Evolutionary conservation across 2,329 filamentous ascomycete species (phyloP), one percentile per base, ranked within the genome.

Genomic region (Calycina herbarum): DNA sequence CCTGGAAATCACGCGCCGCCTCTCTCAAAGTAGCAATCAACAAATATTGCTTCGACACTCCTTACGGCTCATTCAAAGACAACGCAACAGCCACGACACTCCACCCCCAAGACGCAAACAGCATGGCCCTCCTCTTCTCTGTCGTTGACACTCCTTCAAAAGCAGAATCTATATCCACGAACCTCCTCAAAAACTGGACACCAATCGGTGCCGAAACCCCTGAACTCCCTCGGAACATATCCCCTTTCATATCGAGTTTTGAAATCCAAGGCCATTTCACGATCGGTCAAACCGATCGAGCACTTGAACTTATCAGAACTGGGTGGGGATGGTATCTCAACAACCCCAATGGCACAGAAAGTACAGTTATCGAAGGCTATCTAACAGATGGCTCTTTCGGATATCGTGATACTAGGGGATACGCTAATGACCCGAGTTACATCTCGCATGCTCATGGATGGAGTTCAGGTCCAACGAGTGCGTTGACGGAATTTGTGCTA

Each of bases 291-390:
- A 57, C 56, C 11, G 8, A 17, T 4, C 81, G 85, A 51, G 85
- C 85, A 0, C 76, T 89, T 0, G 79, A 83, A 5, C 79, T 89
- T 11, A 83, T 88, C 51, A 82, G 84, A 17, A 76, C 77, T n/a
- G 80, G 78, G 61, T 89, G 86, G 86, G 86, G 86, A 3, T 87
- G 85, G 84, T 87, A 88, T 70, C 75, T 86, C 15, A 78, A 82
- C 66, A 82, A 87, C 63, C 79, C 81, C 0, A 83, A 86, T 69
- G 85, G 85, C 6, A 87, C 85, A 0, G 77, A 82, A 66, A 83
- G 80, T 45, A 88, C 86, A 0, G 80, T 86, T 6, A 80, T 87
- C 33, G 86, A 89, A 72, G 86, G 86, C 0, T 87, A 86, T 67
- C 77, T 85, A 1, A 73, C 73, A 0, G 80, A 88, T 67, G 85